Conservation (phyloP, 352 stramenopile species). For the Globisporangium nunn region DNA sequence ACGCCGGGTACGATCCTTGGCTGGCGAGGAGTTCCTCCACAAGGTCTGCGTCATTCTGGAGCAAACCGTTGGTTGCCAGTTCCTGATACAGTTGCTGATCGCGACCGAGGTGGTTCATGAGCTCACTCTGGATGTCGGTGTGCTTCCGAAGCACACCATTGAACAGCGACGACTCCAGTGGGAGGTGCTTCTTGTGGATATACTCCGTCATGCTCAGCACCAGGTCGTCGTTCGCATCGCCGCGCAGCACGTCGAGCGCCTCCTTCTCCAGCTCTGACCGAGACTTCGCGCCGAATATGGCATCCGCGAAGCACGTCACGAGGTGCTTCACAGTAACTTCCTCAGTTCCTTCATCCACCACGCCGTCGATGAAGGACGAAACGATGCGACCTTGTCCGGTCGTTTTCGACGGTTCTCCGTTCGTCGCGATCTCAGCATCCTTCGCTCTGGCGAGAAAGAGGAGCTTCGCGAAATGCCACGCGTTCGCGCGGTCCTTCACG, state of each 20-base stretch:
- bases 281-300: slow-evolving; percentile 27
- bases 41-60: slow-evolving; percentile 60
- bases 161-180: slow-evolving; percentile 66
- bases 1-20: slow-evolving; percentile 60
- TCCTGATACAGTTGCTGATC: slow-evolving; percentile 77
- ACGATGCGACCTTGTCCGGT: slow-evolving; percentile 20
- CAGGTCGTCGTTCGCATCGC: slow-evolving; percentile 42
- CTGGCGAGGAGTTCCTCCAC: slow-evolving; percentile 50
- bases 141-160: slow-evolving; percentile 79
- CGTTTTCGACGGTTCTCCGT: slow-evolving; percentile 8
- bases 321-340: slow-evolving; percentile 45
- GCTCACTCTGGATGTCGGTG: slow-evolving; percentile 56
- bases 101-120: slow-evolving; percentile 72
- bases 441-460: slow-evolving; percentile 61
- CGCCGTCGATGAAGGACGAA: slow-evolving; percentile 43
- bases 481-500: slow-evolving; percentile 36
- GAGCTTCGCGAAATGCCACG: slow-evolving; percentile 78
- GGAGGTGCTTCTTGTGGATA: slow-evolving; percentile 76
- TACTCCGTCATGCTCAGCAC: slow-evolving; percentile 72
- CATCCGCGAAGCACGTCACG: slow-evolving; percentile 55
- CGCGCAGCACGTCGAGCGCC: slow-evolving; percentile 31
- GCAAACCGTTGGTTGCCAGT: slow-evolving; percentile 42
- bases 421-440: slow-evolving; percentile 15
- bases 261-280: slow-evolving; percentile 36
- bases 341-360: slow-evolving; percentile 31